Base-by-base conservation (phyloP, 352 stramenopile genomes). In the Globisporangium rhizosaccharum region DNA sequence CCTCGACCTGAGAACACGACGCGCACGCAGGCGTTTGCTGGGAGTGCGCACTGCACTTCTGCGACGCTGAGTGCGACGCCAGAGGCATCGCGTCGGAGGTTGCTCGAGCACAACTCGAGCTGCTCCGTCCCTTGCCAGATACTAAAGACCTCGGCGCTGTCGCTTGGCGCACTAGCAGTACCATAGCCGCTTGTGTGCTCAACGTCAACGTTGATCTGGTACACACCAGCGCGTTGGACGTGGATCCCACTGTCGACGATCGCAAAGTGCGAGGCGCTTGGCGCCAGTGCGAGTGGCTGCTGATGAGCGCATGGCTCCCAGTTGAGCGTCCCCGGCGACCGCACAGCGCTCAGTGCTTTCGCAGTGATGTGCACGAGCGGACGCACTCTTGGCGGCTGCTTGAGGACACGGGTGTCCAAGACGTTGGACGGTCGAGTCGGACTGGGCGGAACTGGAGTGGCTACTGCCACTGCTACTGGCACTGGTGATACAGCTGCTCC, bases 141-240 rank as follows among this genome's bases (percentile, higher is more conserved):
- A 30, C 70, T 76, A 47, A 75, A 79, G 37, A 67, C 52, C n/a
- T n/a, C n/a, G 11, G 49, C 17, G 17, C 14, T 45, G 41, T 45
- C 41, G 41, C 14, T 45, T 17, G 17, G 14, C 1, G 41, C 17
- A n/a, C 41, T 20, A 3, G 41, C 12, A 45, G 7, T 14, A 1
- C 10, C 5, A 47, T 20, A 30, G 28, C 39, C n/a, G 42, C 58
- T n/a, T 4, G 14, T 45, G 56, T 73, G 61, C 28, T 69, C 52
- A 9, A 79, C 51, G 47, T 79, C 68, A 0, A 75, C 56, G 59
- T 76, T 79, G 53, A 77, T 51, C 53, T 73, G 71, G 41, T 67
- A 73, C 28, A 14, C 59, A 2, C 55, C 68, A 3, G 50, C 56
- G 10, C 33, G 63, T 11, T 70, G 57, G 28, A 77, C 57, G 14